Percentiles rank a stretch among this genome's conserved stretches.
These are phyloP conservation scores for Tritrichomonas musculus DNA, from an alignment of 208 protist genomes.

Conservation along the genomic window DNA sequence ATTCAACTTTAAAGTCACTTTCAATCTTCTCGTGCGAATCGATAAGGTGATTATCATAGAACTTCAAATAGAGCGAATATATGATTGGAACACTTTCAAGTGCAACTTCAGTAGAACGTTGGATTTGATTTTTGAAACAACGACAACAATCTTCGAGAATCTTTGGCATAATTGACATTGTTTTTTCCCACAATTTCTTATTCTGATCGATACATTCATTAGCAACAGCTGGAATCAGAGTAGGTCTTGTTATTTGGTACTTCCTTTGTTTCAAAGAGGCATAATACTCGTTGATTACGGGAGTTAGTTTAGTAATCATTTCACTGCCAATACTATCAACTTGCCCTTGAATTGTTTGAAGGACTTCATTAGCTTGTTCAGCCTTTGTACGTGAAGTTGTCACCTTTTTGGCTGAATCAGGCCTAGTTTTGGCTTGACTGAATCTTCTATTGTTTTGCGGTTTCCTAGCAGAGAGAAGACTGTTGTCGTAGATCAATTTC, in stretches of 20 bases:
- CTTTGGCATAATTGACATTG: background rate
- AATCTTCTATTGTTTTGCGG: background rate
- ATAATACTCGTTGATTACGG: background rate
- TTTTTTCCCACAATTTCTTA: background rate
- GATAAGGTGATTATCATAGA: background rate
- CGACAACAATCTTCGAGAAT: background rate
- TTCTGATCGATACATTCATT: background rate
- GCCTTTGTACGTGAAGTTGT: background rate
- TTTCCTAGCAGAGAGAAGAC: background rate
- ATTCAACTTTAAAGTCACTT: background rate
- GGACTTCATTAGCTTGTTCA: background rate
- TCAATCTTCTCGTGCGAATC: background rate
- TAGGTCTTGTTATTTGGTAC: background rate
- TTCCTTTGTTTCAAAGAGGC: background rate
- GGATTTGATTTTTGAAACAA: background rate
- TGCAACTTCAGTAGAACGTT: background rate
- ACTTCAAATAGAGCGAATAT: background rate
- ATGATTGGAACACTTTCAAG: background rate
- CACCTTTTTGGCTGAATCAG: no score
- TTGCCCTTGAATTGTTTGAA: background rate
- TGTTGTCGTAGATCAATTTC: no score
- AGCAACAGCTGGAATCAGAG: background rate
- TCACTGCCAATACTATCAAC: background rate
- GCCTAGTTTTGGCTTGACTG: background rate
- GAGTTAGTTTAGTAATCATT: background rate